phyloP scores from a whole-genome alignment of 108 stramenopile genomes.

The Fragilariopsis cylindrus region DNA sequence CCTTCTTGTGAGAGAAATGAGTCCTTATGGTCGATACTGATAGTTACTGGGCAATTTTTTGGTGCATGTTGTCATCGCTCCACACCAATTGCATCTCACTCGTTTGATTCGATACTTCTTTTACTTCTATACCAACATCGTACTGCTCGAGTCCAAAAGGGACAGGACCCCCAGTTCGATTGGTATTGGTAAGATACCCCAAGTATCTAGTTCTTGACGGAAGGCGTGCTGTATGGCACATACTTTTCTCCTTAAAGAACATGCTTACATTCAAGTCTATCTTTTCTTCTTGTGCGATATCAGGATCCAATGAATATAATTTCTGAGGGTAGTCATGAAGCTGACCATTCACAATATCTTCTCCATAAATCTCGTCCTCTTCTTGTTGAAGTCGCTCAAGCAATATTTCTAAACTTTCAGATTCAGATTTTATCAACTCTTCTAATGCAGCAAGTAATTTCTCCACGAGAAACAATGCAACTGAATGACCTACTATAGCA shows the following conservation, averaged over 20 bases:
- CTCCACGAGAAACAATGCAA: constrained; percentile 40
- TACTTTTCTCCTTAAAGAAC: constrained; percentile 21
- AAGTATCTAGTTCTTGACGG: constrained; percentile 24
- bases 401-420: constrained; percentile 5
- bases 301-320: neutral
- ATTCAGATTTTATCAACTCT: constrained; percentile 14
- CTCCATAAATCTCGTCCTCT: neutral
- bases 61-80: neutral
- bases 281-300: neutral
- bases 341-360: neutral
- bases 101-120: neutral
- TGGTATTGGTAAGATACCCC: constrained; percentile 21
- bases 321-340: neutral
- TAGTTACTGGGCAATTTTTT: constrained; percentile 14
- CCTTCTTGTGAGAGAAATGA: constrained; percentile 27
- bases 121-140: neutral
- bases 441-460: constrained; percentile 24
- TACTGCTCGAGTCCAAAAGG: constrained; percentile 6
- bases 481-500: constrained; percentile 43
- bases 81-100: constrained; percentile 17
- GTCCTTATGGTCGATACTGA: constrained; percentile 48
- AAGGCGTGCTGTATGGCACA: constrained; percentile 20
- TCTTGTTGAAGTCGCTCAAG: constrained; percentile 3
- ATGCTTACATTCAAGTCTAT: constrained; percentile 2
- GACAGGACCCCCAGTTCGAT: constrained; percentile 18